phyloP scores from a whole-genome alignment of 2,329 filamentous ascomycete species.

The Stachybotrys echinatus region DNA sequence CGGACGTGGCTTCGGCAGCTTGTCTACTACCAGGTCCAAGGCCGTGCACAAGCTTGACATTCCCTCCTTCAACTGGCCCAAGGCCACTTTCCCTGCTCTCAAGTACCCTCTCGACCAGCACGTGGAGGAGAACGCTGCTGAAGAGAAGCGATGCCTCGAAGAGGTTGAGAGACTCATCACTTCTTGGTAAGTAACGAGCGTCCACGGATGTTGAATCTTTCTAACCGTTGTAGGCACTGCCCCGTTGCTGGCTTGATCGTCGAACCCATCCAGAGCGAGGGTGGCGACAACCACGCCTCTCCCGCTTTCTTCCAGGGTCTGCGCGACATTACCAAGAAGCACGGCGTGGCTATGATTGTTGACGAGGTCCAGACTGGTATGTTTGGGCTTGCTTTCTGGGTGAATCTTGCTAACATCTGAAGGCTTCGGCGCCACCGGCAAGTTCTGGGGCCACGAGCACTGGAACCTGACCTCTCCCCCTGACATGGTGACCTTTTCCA shows the following conservation, averaged over 20 bases:
- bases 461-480: constrained; percentile 68
- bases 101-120: constrained; percentile 73
- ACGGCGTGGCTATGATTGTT: constrained; percentile 70
- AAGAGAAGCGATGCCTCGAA: constrained; percentile 67
- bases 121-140: constrained; percentile 61
- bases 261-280: constrained; percentile 79
- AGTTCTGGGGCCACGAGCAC: constrained; percentile 85
- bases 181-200: constrained; percentile 38
- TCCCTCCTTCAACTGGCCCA: constrained; percentile 83
- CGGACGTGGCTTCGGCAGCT: constrained; percentile 71
- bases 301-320: constrained; percentile 73
- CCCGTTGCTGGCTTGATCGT: constrained; percentile 70
- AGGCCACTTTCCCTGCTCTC: constrained; percentile 71
- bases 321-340: constrained; percentile 64
- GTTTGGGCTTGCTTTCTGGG: neutral
- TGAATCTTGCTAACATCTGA: neutral
- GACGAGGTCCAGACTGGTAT: constrained; percentile 73
- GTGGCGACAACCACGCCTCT: constrained; percentile 78
- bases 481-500: constrained; percentile 84
- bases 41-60: constrained; percentile 84
- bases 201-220: neutral
- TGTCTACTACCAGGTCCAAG: constrained; percentile 77
- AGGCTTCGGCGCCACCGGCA: constrained; percentile 71
- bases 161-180: constrained; percentile 69
- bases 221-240: constrained; percentile 40